Evolutionary conservation across 2,329 filamentous ascomycete genomes (phyloP).

Genomic region (Cyphellophora europaea): DNA sequence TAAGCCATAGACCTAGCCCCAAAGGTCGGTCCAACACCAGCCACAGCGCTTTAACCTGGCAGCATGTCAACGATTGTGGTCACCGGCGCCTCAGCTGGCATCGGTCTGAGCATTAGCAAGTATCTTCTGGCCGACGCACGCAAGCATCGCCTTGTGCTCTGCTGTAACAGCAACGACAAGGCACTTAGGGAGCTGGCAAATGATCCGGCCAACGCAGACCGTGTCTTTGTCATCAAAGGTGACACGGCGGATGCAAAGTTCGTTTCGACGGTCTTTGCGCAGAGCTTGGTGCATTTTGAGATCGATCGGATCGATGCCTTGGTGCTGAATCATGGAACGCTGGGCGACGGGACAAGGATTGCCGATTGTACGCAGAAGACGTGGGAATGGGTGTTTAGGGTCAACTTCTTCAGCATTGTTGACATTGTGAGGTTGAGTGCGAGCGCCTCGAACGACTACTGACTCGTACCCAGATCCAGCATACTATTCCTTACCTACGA

Average conservation of each 20-base stretch:
- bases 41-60: too few relatives aligned
- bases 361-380: conserved; percentile 58
- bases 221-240: conserved; percentile 48
- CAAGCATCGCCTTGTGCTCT: conserved; percentile 47
- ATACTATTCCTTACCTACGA: conserved; percentile 60
- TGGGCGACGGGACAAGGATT: conserved; percentile 67
- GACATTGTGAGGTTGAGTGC: conserved; percentile 65
- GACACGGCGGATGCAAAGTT: conserved; percentile 47
- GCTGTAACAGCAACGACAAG: conserved; percentile 1
- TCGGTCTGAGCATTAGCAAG: conserved; percentile 52
- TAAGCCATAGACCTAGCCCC: too few relatives aligned
- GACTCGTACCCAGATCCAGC: conserved; percentile 57
- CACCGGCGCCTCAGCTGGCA: conserved; percentile 55
- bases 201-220: conserved; percentile 32
- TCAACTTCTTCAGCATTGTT: conserved; percentile 80
- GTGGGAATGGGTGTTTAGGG: conserved; percentile 68
- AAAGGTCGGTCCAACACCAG: too few relatives aligned
- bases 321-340: conserved; percentile 76
- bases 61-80: conserved; percentile 47
- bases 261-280: conserved; percentile 48
- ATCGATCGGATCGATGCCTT: conserved; percentile 57
- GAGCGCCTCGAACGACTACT: too few relatives aligned
- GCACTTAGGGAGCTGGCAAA: not conserved
- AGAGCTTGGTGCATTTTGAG: conserved; percentile 1
- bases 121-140: conserved; percentile 44